Base-by-base conservation (phyloP, 2,329 filamentous ascomycete genomes). In the Fusarium anthophilum region DNA sequence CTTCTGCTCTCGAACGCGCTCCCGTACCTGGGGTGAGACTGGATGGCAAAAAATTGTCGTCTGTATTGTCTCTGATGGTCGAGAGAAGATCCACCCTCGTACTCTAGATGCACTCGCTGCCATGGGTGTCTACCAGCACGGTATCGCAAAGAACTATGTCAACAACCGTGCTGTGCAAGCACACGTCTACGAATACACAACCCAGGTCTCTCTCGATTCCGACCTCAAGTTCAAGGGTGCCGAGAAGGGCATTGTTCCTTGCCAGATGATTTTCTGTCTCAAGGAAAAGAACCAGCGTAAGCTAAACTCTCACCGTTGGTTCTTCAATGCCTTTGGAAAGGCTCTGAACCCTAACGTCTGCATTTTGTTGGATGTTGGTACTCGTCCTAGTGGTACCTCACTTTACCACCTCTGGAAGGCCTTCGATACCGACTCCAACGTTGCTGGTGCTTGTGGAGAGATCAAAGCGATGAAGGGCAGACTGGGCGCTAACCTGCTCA, bases 41-140 rank as follows among this genome's bases (percentile, higher is more conserved):
- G 96, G 96, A 9, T 99, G 96, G 96, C 94, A 99, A 84, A 99
- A 99, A 86, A 98, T 99, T 79, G 96, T 99, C 1, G 96, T 99
- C 1, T 98, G 95, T 81, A 93, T 99, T 79, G 95, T 99, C 66
- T 95, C 95, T 3, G 96, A 99, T 81, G 96, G 96, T 28, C 93
- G 97, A 79, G 91, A 93, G 74, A 95, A 86, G 83, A 96, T 99
- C 38, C 94, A 99, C 81, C 94, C 95, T 18, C 90, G 96, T 64
- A 98, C 96, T 0, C 89, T 99, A 3, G 97, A 99, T 81, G 96
- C 95, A 11, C 86, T 99, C 70, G 96, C 97, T 17, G 96, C 96
- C 38, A 96, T 99, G 91, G 96, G 96, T 69, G 95, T 98, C 61
- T 99, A 99, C 83, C 96, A 99, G 83, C 94, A 98, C 80, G 96